Base-by-base conservation (phyloP, 108 stramenopile species). In the Fistulifera pelliculosa region DNA sequence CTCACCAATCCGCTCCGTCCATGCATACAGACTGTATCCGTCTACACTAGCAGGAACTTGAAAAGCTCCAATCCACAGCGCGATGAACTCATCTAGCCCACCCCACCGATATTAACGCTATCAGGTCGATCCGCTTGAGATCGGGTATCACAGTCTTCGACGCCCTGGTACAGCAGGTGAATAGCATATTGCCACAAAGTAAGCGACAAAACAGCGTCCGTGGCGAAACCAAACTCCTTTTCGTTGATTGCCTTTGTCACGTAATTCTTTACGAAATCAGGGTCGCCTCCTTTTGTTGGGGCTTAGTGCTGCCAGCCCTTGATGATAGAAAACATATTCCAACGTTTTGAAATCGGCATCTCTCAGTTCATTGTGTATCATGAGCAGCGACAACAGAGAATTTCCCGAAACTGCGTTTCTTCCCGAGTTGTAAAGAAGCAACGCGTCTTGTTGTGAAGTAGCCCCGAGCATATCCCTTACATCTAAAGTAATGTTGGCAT, bases 51-150 rank as follows among this genome's bases (percentile, higher is more conserved):
- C 82, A n/a, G 62, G 60, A 0, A 66, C 63, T 49, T 84, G 80
- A 26, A 64, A 74, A 17, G 66, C 69, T 25, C 85, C 89, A 19
- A 91, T 69, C 70, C 81, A 91, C 2, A 87, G 57, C 15, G 85
- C 85, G 42, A 91, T 86, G 60, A 91, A 87, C 28, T 81, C 73
- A 47, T 91, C 89, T 16, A 84, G 40, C 7, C 70, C 75, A 68
- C 52, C 74, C 60, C 74, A 41, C 58, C 70, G 45, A 60, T 60
- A 61, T 66, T 27, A 10, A 65, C 48, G 23, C 81, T 66, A 0
- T 67, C 77, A 0, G 76, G 76, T 47, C 71, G 54, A 45, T 85
- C 76, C 10, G 77, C 81, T 13, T 66, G 68, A 12, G 72, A 38
- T 62, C 68, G 50, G 64, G 62, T 62, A 28, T 76, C 35, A 62